A percentile compares a stretch with the other conserved stretches of the same genome.
Conservation (phyloP, 2,329 filamentous ascomycete species). For the Graphiopsis chlorocephala region DNA sequence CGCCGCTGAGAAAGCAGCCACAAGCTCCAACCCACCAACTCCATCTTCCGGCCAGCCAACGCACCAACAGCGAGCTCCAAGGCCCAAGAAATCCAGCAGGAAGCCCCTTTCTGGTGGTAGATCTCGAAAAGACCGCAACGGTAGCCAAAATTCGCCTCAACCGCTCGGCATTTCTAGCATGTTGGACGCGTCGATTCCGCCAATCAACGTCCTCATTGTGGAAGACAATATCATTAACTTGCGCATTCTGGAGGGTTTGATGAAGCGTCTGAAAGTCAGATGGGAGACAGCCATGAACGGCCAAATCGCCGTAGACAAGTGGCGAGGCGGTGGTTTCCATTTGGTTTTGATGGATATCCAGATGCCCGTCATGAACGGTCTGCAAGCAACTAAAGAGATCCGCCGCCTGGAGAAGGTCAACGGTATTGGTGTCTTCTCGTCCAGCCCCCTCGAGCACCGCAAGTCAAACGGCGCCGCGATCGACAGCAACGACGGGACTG, state of each 20-base stretch:
- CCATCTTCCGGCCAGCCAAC: slow-evolving; percentile 33
- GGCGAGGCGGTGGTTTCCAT: slow-evolving; percentile 89
- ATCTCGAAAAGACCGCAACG: slow-evolving; percentile 2
- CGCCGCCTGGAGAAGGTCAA: slow-evolving; percentile 84
- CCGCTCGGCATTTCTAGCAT: slow-evolving; percentile 36
- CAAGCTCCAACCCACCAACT: slow-evolving; percentile 32
- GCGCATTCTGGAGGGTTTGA: slow-evolving; percentile 87
- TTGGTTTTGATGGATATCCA: slow-evolving; percentile 98
- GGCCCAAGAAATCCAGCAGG: slow-evolving; percentile 25
- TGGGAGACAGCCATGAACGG: slow-evolving; percentile 99
- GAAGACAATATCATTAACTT: slow-evolving; percentile 99
- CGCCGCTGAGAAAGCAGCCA: slow-evolving; percentile 35
- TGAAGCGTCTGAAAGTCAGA: slow-evolving; percentile 90
- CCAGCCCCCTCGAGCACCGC: slow-evolving; percentile 40
- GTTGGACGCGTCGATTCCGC: slow-evolving; percentile 80
- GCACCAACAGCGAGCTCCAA: slow-evolving; percentile 29
- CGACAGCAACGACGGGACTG: neutral
- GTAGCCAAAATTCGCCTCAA: neutral
- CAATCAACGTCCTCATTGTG: slow-evolving; percentile 95
- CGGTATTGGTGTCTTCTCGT: slow-evolving; percentile 82
- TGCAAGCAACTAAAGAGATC: slow-evolving; percentile 95
- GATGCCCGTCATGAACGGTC: slow-evolving; percentile 89
- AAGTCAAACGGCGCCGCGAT: neutral
- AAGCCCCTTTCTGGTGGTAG: slow-evolving; percentile 21
- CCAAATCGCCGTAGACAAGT: slow-evolving; percentile 87